These are phyloP conservation scores for Lichtheimia ornata DNA, from an alignment of 371 early-diverging fungal genomes.

Conservation along the genomic window DNA sequence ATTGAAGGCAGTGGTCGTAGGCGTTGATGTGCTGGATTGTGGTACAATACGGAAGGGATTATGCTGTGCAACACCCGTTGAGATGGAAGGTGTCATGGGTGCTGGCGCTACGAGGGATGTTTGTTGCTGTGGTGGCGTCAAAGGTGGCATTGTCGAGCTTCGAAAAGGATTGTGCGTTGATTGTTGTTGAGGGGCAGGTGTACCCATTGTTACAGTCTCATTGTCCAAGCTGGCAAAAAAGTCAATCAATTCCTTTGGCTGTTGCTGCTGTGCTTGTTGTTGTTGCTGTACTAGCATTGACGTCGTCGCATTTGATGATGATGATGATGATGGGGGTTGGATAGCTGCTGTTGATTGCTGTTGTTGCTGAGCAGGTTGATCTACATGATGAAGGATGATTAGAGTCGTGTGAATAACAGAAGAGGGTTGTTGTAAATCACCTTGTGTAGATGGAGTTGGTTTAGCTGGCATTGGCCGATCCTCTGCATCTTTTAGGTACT, in stretches of 20 bases:
- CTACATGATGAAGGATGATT: too few relatives aligned
- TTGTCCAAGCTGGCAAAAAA: slow-evolving; percentile 79
- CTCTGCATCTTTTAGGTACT: slow-evolving; percentile 77
- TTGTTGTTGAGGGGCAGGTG: slow-evolving; percentile 1
- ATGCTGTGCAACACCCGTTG: slow-evolving; percentile 8
- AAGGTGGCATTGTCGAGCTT: slow-evolving; percentile 12
- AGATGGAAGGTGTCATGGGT: not conserved
- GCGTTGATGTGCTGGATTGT: slow-evolving; percentile 13
- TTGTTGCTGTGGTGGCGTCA: slow-evolving; percentile 12
- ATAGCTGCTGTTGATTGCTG: not conserved
- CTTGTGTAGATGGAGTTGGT: too few relatives aligned
- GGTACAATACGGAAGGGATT: slow-evolving; percentile 28
- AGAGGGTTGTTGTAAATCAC: too few relatives aligned
- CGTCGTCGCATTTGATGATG: not conserved
- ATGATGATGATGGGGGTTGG: not conserved
- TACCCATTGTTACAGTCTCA: slow-evolving; percentile 45
- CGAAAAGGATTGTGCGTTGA: slow-evolving; percentile 28
- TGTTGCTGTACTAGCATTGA: too few relatives aligned
- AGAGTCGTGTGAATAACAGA: too few relatives aligned
- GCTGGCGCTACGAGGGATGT: slow-evolving; percentile 1
- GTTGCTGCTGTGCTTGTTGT: slow-evolving; percentile 10
- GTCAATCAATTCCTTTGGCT: slow-evolving; percentile 66
- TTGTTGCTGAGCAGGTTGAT: not conserved
- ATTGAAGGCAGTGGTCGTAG: slow-evolving; percentile 1
- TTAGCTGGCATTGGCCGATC: slow-evolving; percentile 52